phyloP scores from a whole-genome alignment of 2,329 filamentous ascomycete species.

The Colletotrichum lupini region DNA sequence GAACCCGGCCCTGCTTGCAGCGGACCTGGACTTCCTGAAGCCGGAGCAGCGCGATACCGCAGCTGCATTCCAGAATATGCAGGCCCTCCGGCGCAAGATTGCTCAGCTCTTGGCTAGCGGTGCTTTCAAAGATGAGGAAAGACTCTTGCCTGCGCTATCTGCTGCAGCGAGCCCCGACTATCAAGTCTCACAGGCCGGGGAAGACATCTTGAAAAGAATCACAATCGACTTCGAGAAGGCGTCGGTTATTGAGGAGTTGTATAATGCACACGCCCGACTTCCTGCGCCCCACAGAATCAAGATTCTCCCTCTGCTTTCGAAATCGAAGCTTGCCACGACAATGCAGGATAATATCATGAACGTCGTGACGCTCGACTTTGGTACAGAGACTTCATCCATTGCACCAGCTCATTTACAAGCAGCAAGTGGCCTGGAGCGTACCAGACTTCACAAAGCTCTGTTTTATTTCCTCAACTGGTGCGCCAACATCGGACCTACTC shows the following conservation, averaged over 20 bases:
- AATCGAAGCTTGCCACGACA: slow-evolving; percentile 78
- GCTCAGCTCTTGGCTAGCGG: slow-evolving; percentile 83
- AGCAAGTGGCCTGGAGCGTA: slow-evolving; percentile 75
- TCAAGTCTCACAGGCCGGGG: slow-evolving; percentile 83
- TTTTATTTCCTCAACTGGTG: slow-evolving; percentile 92
- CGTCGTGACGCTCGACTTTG: slow-evolving; percentile 75
- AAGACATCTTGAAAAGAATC: slow-evolving; percentile 87
- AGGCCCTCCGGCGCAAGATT: slow-evolving; percentile 65
- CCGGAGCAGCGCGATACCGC: slow-evolving; percentile 62
- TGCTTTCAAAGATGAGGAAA: slow-evolving; percentile 84
- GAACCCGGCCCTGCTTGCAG: slow-evolving; percentile 68
- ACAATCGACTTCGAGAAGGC: slow-evolving; percentile 79
- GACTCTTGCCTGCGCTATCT: slow-evolving; percentile 85
- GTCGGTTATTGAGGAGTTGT: slow-evolving; percentile 72
- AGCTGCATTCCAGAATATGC: slow-evolving; percentile 49
- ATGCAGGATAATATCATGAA: slow-evolving; percentile 75
- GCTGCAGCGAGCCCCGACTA: slow-evolving; percentile 87
- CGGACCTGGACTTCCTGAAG: slow-evolving; percentile 77
- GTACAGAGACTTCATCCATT: slow-evolving; percentile 23
- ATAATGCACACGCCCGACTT: slow-evolving; percentile 77
- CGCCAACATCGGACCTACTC: slow-evolving; percentile 74
- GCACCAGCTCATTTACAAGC: slow-evolving; percentile 42
- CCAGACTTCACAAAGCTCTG: slow-evolving; percentile 83
- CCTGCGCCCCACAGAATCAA: slow-evolving; percentile 81
- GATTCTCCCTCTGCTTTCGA: slow-evolving; percentile 80